Evolutionary conservation across 164 flowering plant genomes (phyloP).

Genomic region (Annona squamosa): DNA sequence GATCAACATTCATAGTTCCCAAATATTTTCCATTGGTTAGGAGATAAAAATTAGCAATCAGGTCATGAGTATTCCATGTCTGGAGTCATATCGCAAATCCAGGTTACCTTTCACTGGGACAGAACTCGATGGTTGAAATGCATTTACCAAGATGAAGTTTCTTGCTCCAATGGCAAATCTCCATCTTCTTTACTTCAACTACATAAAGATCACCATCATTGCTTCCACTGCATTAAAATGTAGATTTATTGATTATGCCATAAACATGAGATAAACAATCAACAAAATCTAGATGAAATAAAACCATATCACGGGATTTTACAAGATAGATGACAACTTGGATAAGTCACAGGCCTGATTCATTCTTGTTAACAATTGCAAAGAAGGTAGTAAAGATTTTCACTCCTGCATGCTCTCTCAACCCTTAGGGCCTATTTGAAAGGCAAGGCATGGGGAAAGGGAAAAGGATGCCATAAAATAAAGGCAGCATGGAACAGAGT

Average conservation of each 20-base stretch:
- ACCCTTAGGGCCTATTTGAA: no score
- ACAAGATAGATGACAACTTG: background rate
- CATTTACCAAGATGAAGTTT: slow-evolving; percentile 75
- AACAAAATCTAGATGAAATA: background rate
- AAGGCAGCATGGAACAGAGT: no score
- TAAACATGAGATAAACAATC: slow-evolving; percentile 5
- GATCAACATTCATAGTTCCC: background rate
- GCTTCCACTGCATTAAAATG: slow-evolving; percentile 59
- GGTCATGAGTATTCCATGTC: background rate
- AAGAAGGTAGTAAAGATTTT: no score
- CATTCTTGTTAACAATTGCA: slow-evolving; percentile 2
- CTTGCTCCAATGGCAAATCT: slow-evolving; percentile 64
- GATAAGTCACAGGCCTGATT: background rate
- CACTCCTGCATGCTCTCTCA: no score
- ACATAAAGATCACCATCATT: slow-evolving; percentile 89
- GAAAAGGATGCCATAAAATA: no score
- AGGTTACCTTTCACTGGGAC: slow-evolving; percentile 81
- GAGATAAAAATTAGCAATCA: background rate
- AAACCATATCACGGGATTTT: background rate
- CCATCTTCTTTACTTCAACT: slow-evolving; percentile 83
- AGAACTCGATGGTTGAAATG: slow-evolving; percentile 66
- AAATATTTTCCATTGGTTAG: background rate
- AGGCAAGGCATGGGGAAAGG: no score
- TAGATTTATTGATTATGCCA: background rate
- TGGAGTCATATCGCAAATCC: background rate